phyloP scores from a whole-genome alignment of 176 grass and related monocot genomes.

The Avena sativa region DNA sequence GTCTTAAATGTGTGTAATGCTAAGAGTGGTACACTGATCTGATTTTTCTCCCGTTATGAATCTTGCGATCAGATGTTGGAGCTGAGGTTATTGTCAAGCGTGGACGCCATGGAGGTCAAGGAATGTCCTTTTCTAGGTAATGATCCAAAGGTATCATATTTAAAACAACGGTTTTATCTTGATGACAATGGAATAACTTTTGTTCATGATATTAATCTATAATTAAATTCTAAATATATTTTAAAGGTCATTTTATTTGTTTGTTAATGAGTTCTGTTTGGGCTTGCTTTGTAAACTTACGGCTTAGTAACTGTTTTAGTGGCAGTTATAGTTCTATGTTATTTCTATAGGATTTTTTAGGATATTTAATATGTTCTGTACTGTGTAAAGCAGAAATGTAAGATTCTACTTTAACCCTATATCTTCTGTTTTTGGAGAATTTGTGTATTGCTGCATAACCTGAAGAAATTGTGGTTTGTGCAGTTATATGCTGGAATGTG shows the following conservation, averaged over 20 bases:
- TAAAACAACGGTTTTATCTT: too few species aligned
- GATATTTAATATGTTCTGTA: neutral
- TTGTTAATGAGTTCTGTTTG: too few species aligned
- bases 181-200: too few species aligned
- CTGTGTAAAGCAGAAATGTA: neutral
- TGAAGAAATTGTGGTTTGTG: constrained; percentile 34
- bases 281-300: too few species aligned
- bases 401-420: neutral
- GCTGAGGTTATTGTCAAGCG: neutral
- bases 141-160: constrained; percentile 66
- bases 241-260: too few species aligned
- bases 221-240: too few species aligned
- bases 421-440: neutral
- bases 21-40: too few species aligned
- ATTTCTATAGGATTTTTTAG: neutral
- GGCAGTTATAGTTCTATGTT: too few species aligned
- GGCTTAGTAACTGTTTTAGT: too few species aligned
- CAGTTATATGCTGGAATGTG: constrained; percentile 86
- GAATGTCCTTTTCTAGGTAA: constrained; percentile 66
- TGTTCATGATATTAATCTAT: too few species aligned
- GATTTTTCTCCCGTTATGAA: too few species aligned
- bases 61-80: neutral
- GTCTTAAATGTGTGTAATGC: too few species aligned
- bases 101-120: constrained; percentile 60
- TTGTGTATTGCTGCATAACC: constrained; percentile 19